Base-by-base conservation (phyloP, 805 yeast species). In the Yarrowia yakushimensis region DNA sequence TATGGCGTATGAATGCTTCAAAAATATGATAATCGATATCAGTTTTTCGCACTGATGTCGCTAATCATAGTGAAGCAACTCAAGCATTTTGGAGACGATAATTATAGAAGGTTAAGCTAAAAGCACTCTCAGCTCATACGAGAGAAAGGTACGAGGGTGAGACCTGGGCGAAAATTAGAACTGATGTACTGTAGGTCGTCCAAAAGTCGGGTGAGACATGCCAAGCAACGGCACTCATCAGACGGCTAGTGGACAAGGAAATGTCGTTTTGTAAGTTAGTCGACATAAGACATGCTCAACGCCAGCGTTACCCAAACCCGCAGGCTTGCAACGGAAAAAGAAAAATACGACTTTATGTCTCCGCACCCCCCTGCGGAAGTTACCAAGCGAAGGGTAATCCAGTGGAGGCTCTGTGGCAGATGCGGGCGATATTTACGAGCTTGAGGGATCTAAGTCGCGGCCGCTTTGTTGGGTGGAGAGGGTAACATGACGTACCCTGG, bases 181-280 rank as follows among this genome's bases (percentile, higher is more conserved):
- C n/a, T n/a, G n/a, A n/a, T n/a, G n/a, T n/a, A n/a, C n/a, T n/a
- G n/a, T n/a, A n/a, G n/a, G n/a, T n/a, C n/a, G n/a, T n/a, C n/a
- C n/a, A n/a, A n/a, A n/a, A 23, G 22, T 13, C 25, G 36, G 10
- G 36, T 45, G 52, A 45, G 52, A 45, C 52, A 45, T 28, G 17
- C 36, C 12, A 17, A 20, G 34, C 27, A 45, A 45, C 36, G 52
- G 27, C 15, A 9, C 30, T 22, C 50, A 43, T 43, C 52, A 27
- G 30, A 36, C 36, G 52, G 52, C 52, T 45, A 25, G 36, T 23
- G 23, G 13, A 45, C 50, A 45, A 45, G 36, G 36, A 28, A 45
- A 13, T 22, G 34, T 43, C 28, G 25, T 30, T 43, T 43, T 43
- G 33, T 33, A n/a, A 37, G 33, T 17, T 12, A 37, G 33, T 17